phyloP scores from a whole-genome alignment of 2,329 filamentous ascomycete genomes.

The Metarhizium rileyi region DNA sequence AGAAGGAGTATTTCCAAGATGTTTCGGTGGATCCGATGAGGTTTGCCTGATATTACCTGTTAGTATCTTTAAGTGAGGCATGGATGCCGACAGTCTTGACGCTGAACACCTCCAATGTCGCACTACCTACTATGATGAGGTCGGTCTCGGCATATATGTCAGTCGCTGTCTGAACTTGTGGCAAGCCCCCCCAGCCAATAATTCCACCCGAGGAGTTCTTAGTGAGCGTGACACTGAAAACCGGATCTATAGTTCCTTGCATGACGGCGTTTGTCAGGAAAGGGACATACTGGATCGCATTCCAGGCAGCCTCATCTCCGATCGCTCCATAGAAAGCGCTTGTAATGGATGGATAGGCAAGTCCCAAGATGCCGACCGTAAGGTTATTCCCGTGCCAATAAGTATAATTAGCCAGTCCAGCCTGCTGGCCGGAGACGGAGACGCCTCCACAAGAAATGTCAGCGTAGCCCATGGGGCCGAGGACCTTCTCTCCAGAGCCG shows the following conservation, averaged over 20 bases:
- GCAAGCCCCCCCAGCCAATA: conserved; percentile 37
- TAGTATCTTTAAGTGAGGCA: background rate
- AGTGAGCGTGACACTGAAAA: conserved; percentile 38
- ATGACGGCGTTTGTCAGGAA: conserved; percentile 38
- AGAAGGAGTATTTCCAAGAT: conserved; percentile 39
- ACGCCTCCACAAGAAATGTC: conserved; percentile 37
- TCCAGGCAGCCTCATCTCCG: conserved; percentile 27
- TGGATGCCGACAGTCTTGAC: background rate
- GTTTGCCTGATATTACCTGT: conserved; percentile 27
- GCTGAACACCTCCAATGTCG: background rate
- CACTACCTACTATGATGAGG: conserved; percentile 33
- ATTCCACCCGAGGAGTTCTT: conserved; percentile 36
- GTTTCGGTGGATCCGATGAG: conserved; percentile 28
- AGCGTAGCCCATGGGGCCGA: conserved; percentile 36
- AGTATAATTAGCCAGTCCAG: conserved; percentile 38
- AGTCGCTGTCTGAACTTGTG: conserved; percentile 24
- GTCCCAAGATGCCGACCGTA: conserved; percentile 40
- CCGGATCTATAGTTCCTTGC: conserved; percentile 33
- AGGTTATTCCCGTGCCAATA: conserved; percentile 43
- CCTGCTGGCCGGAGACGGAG: conserved; percentile 33
- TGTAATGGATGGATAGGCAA: conserved; percentile 41
- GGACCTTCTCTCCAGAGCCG: conserved; percentile 37
- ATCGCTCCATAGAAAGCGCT: conserved; percentile 34
- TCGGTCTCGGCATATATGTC: conserved; percentile 25
- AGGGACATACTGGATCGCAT: conserved; percentile 34